These are phyloP conservation scores for Eucalyptus polybractea DNA, from an alignment of 345 rosid genomes.

Conservation along the genomic window DNA sequence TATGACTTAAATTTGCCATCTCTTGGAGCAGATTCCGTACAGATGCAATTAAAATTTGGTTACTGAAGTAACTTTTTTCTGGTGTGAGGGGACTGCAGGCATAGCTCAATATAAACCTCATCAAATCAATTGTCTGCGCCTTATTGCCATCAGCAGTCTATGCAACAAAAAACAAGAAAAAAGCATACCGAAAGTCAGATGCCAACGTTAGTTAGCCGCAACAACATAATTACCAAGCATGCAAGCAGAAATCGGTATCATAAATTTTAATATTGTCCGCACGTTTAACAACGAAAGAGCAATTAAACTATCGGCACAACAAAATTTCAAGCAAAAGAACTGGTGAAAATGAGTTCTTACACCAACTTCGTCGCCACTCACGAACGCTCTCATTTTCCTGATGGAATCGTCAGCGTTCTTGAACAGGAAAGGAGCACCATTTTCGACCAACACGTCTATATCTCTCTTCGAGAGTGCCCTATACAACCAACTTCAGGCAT, in stretches of 20 bases:
- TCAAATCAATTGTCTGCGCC: slow-evolving; percentile 54
- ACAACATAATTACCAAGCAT: not conserved
- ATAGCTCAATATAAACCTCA: slow-evolving; percentile 63
- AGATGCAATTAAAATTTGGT: slow-evolving; percentile 37
- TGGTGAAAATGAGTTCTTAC: slow-evolving; percentile 6
- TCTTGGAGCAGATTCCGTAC: slow-evolving; percentile 49
- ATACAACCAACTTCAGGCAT: not conserved
- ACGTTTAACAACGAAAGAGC: not conserved
- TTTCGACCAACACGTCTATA: slow-evolving; percentile 45
- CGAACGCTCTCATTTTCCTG: slow-evolving; percentile 41
- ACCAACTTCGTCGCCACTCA: slow-evolving; percentile 5
- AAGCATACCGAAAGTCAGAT: not conserved
- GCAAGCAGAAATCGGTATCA: not conserved
- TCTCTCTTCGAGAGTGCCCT: slow-evolving; percentile 71
- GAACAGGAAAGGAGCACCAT: slow-evolving; percentile 52
- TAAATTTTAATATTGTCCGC: not conserved
- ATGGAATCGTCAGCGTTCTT: slow-evolving; percentile 38
- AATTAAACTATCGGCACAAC: not conserved
- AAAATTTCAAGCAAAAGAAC: not conserved
- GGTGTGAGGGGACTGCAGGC: not conserved
- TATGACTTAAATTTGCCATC: slow-evolving; percentile 32
- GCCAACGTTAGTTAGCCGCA: not conserved
- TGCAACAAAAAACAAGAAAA: not conserved
- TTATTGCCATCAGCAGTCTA: slow-evolving; percentile 27
- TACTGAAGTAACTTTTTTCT: not conserved